Evolutionary conservation across 1,284 basidiomycete species (phyloP), one percentile per base, ranked within the genome.

Genomic region (Dichomitus squalens): DNA sequence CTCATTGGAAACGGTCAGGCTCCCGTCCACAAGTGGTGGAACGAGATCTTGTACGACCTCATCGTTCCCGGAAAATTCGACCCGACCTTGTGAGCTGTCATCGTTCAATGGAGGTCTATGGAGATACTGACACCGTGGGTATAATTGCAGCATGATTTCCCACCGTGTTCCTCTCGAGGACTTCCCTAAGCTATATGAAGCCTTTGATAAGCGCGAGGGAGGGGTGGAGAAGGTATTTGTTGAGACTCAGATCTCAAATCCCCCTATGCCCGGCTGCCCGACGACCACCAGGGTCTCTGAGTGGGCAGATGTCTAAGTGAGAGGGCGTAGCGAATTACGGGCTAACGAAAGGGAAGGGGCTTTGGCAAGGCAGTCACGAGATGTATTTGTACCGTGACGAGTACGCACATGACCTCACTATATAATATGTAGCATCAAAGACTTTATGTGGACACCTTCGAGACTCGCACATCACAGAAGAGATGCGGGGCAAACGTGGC

Each of bases 1-100:
- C 75, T 89, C 52, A 87, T 89, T 64, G 87, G 87, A 3, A 87
- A 88, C 64, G 87, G 87, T 1, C 85, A 87, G 73, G 89, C 89
- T 0, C 90, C 90, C 1, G 85, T 87, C 0, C 87, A 89, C 69
- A 77, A 80, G 51, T 92, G 90, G 74, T 91, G 88, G 88, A 75
- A 89, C 53, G 83, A 89, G 66, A 83, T 91, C 53, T 69, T 90
- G 50, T 73, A 87, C 58, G 79, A 85, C 40, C 84, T 81, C 59
- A 82, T 92, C 67, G 73, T 81, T 51, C 76, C 83, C 0, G 85
- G 86, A 27, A 88, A 87, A 68, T 86, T 92, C 63, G 87, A 91
- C 64, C 84, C 86, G 4, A 82, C 79, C 5, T 83, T 87, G 79
- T 84, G 68, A 64, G 82, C 81, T 11, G 34, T 63, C 25, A 58